A percentile compares a stretch with the other conserved stretches of the same genome.
These are phyloP conservation scores for Ogataea nakhonphanomensis DNA, from an alignment of 805 yeast genomes.

Conservation along the genomic window DNA sequence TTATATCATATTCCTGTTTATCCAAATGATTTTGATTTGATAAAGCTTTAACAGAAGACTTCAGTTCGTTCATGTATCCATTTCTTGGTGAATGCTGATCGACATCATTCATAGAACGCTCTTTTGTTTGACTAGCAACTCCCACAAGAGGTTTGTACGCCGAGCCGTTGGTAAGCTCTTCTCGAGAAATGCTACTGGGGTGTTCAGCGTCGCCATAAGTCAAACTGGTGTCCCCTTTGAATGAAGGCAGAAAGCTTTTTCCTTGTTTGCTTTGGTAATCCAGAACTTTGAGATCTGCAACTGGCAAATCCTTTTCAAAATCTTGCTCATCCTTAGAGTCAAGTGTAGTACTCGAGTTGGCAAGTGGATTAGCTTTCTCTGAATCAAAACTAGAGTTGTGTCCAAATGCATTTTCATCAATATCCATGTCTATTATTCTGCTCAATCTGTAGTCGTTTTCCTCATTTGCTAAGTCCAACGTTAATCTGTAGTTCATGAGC, in stretches of 20 bases:
- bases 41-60: no score
- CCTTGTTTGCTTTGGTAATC: neutral
- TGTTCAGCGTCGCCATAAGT: neutral
- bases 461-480: slow-evolving; percentile 22
- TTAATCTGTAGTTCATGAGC: slow-evolving; percentile 26
- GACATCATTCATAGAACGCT: no score
- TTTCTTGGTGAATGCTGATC: no score
- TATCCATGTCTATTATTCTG: slow-evolving; percentile 17
- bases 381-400: slow-evolving; percentile 4
- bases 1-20: no score
- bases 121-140: no score
- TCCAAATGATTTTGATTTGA: no score
- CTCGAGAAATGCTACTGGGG: neutral
- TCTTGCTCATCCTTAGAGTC: slow-evolving; percentile 1
- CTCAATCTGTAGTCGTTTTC: slow-evolving; percentile 21
- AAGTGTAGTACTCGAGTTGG: slow-evolving; percentile 7
- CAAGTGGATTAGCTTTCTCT: slow-evolving; percentile 2
- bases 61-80: no score
- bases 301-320: neutral
- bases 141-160: no score
- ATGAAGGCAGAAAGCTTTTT: neutral
- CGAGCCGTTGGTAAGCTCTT: neutral
- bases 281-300: neutral
- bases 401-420: slow-evolving; percentile 4
- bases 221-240: slow-evolving; percentile 11